Evolutionary conservation across 208 protist species (phyloP), one percentile per base, ranked within the genome.

Genomic region (Leishmania tropica): DNA sequence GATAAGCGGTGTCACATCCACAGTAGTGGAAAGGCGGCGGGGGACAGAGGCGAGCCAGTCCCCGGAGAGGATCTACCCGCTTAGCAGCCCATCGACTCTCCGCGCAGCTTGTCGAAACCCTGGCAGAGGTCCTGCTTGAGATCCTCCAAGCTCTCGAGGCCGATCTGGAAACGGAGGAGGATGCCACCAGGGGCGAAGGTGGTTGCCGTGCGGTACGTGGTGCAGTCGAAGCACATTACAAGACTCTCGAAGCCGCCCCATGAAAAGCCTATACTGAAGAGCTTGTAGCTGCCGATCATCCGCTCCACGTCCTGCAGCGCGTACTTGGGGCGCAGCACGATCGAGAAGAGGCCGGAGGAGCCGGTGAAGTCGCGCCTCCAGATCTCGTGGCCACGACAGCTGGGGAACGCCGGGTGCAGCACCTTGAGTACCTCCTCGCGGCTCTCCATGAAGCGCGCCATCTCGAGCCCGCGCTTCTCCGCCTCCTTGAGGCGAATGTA

Each of bases 191-290:
- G 82, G 5, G 81, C 74, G 54, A 79, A 83, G 60, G 78, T 60
- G 56, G 79, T 81, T 21, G 85, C 85, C 10, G 85, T 86, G 77
- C 85, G 82, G 71, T 67, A 82, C 24, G 28, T 47, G 51, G 76
- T 86, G 80, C 75, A 84, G 80, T 86, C 77, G 77, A 86, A 84
- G 56, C 58, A 68, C 81, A 83, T 80, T 70, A 84, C 70, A 5
- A 89, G 80, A 64, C 85, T 86, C 72, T 86, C 81, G 42, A 84
- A 86, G 3, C 81, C 85, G 35, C 82, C 85, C 82, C 81, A 89
- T 48, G 85, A 86, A 74, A 81, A 82, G 67, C 85, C 79, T 40
- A 86, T 75, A 31, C 73, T 42, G 48, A 89, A 86, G 28, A 81
- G 1, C 67, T 78, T 75, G 79, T 84, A 83, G 40, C 67, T 78